A percentile compares a stretch with the other conserved stretches of the same genome.
Conservation (phyloP, 768 basidiomycete species). For the Sistotremastrum niveocremeum region DNA sequence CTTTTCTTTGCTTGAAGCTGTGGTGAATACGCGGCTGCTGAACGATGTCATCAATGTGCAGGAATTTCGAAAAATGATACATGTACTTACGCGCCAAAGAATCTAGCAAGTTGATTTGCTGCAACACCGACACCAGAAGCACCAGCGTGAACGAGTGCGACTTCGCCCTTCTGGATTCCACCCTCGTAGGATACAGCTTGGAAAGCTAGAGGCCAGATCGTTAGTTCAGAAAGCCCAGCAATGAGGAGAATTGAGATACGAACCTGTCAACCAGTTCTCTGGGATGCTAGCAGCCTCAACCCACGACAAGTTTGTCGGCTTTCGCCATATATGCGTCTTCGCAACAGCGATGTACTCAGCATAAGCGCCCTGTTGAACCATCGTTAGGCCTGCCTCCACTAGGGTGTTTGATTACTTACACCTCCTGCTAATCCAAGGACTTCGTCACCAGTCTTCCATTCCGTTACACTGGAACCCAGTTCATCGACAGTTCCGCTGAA, state of each 20-base stretch:
- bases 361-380: constrained; percentile 59
- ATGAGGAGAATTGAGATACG: constrained; percentile 5
- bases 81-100: constrained; percentile 52
- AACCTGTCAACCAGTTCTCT: constrained; percentile 81
- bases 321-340: constrained; percentile 53
- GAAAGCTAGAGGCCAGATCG: constrained; percentile 26
- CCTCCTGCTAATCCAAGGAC: constrained; percentile 58
- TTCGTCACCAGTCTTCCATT: constrained; percentile 53
- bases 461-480: constrained; percentile 34
- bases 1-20: constrained; percentile 77
- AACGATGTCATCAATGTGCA: not conserved
- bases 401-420: constrained; percentile 29
- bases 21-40: constrained; percentile 64
- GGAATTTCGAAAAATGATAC: not conserved
- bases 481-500: constrained; percentile 58
- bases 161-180: constrained; percentile 50
- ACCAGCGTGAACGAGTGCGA: constrained; percentile 82
- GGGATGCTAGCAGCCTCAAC: constrained; percentile 77
- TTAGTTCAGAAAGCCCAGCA: not conserved
- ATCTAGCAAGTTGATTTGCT: constrained; percentile 74
- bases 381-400: not conserved
- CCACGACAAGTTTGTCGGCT: constrained; percentile 69
- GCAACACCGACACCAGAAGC: constrained; percentile 85
- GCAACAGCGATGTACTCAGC: constrained; percentile 70
- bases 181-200: constrained; percentile 56